Evolutionary conservation across 352 stramenopile genomes (phyloP).

Genomic region (Phytophthora constricta): DNA sequence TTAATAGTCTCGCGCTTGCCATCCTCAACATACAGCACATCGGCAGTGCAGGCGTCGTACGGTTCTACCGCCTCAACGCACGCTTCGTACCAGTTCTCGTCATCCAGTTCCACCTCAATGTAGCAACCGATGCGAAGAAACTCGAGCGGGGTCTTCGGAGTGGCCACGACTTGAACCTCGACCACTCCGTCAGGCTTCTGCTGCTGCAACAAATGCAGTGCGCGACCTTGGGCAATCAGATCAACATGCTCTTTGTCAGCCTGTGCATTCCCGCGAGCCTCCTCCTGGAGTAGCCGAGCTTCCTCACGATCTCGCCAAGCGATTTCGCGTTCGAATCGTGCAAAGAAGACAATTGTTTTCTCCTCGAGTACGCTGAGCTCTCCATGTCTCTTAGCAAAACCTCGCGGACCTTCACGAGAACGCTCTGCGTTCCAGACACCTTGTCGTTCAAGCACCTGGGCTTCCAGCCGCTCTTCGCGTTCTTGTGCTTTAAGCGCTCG

Average conservation of each 20-base stretch:
- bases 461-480: slow-evolving; percentile 62
- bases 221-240: slow-evolving; percentile 43
- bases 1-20: slow-evolving; percentile 72
- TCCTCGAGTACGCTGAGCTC: slow-evolving; percentile 71
- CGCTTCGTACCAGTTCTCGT: slow-evolving; percentile 77
- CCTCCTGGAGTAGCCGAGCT: slow-evolving; percentile 54
- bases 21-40: slow-evolving; percentile 70
- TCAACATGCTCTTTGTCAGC: slow-evolving; percentile 51
- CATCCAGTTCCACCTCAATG: slow-evolving; percentile 76
- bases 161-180: slow-evolving; percentile 53
- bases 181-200: slow-evolving; percentile 66
- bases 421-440: slow-evolving; percentile 68
- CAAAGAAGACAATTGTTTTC: slow-evolving; percentile 54
- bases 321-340: slow-evolving; percentile 53
- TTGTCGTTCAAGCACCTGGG: slow-evolving; percentile 70
- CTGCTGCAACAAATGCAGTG: slow-evolving; percentile 67
- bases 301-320: slow-evolving; percentile 53
- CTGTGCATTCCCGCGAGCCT: slow-evolving; percentile 48
- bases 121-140: slow-evolving; percentile 61
- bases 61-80: slow-evolving; percentile 61
- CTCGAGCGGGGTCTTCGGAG: slow-evolving; percentile 67
- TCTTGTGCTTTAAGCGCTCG: slow-evolving; percentile 77
- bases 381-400: slow-evolving; percentile 71
- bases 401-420: slow-evolving; percentile 72
- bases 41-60: slow-evolving; percentile 65